Base-by-base conservation (phyloP, 768 basidiomycete species). In the Mycena pura region DNA sequence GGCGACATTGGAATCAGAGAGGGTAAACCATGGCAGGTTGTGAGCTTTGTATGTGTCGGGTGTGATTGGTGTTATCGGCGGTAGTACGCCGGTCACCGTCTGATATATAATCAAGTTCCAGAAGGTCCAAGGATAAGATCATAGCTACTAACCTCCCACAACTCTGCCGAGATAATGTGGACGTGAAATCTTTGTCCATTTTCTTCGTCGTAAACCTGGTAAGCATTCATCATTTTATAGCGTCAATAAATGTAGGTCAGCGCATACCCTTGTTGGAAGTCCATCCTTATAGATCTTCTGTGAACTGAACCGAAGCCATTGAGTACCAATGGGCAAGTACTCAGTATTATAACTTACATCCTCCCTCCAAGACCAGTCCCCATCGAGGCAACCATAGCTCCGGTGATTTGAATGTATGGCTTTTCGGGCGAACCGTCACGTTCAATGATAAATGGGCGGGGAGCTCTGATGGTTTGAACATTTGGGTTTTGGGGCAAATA, bases 131-230 rank as follows among this genome's bases (percentile, higher is more conserved):
- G 4, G 34, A 10, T 9, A 10, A 24, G 43, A 39, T 6, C 9
- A 38, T 44, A 9, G n/a, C 11, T 9, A 54, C 58, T 40, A 27
- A 63, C 67, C 67, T 68, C 67, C 67, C 67, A 68, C 13, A 17
- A n/a, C 21, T 65, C 65, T 6, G 67, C 57, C 28, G 64, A 25
- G n/a, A 68, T 13, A 25, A 68, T 63, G 27, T 65, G 67, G 10
- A 68, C 46, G 48, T 63, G 53, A 36, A 65, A 58, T 14, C 67
- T 61, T 8, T 57, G 67, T 3, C 61, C 57, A n/a, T 52, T 44
- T 19, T 68, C 29, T 39, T 66, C 61, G 28, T 68, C 61, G 28
- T 68, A 68, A n/a, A 63, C 41, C 67, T 68, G n/a, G n/a, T n/a
- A n/a, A n/a, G n/a, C n/a, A n/a, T n/a, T n/a, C n/a, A n/a, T n/a